A percentile compares a stretch with the other conserved stretches of the same genome.
Evolutionary conservation across 257 asterid species (phyloP).

Genomic region (Nicotiana undulata): DNA sequence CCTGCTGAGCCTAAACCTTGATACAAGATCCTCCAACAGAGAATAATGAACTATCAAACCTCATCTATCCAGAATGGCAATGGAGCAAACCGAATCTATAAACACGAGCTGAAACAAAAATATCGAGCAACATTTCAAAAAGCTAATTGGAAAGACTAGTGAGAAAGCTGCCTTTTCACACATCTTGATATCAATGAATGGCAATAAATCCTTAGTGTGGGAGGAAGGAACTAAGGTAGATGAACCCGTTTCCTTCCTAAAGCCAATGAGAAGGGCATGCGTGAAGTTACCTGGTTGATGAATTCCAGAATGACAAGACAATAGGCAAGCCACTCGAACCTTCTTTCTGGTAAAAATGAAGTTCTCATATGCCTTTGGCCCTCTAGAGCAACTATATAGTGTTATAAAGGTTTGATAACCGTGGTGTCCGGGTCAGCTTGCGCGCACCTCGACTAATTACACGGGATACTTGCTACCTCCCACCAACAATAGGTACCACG

Average conservation of each 20-base stretch:
- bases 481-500: no score
- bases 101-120: no score
- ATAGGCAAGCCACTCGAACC: neutral
- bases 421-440: no score
- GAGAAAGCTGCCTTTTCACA: neutral
- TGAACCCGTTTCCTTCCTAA: neutral
- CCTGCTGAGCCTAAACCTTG: neutral
- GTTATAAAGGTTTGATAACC: neutral
- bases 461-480: no score
- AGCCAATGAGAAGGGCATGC: neutral
- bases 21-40: neutral
- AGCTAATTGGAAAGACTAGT: neutral
- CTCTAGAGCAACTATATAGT: neutral
- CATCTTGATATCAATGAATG: neutral
- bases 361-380: neutral
- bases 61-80: neutral
- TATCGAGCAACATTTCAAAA: neutral
- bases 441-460: no score
- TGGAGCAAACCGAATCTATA: neutral
- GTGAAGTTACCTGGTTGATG: neutral
- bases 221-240: neutral
- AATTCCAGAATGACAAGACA: neutral
- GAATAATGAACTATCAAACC: neutral
- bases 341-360: neutral
- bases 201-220: neutral